Evolutionary conservation across 495 filamentous ascomycete species (phyloP), one percentile per base, ranked within the genome.

Genomic region (Aspergillus coremiiformis): DNA sequence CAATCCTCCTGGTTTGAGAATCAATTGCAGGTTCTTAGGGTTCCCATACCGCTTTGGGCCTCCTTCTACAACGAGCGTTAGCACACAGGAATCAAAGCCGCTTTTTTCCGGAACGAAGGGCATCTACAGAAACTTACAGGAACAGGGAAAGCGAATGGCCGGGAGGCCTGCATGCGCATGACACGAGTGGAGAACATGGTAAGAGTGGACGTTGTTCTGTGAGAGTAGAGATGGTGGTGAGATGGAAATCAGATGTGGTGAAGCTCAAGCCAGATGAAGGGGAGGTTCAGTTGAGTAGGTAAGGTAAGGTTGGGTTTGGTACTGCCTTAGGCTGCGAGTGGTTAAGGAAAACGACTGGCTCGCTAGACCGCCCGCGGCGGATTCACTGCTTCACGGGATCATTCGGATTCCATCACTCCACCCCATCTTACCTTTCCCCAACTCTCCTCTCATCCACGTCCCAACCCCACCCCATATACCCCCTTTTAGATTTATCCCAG

Each of bases 21-120:
- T 59, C 59, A 53, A 62, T 59, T 41, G 21, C 44, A 39, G 56
- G 49, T 32, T 17, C 35, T 44, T n/a, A 27, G 42, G 55, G 48
- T 51, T 43, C 49, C 47, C 83, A 53, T 90, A 93, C 88, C 87
- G 70, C 78, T 80, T 62, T 91, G 87, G 70, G 83, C 80, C 75
- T 91, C 86, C 70, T 89, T 89, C 88, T 93, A 60, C 58, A 73
- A 52, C 60, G 41, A 47, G 57, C 53, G 58, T 70, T 62, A 68
- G 71, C 72, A 62, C 54, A 55, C 54, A 61, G 62, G 56, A 61
- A 58, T 26, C 45, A 33, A 44, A 51, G 51, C 49, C 47, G 44
- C 43, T 58, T 58, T 58, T 55, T 33, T 43, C 53, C 41, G 19
- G 10, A 21, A 45, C 14, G 39, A 48, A 12, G 23, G 33, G 29